Percentiles rank a stretch among this genome's conserved stretches.
Conservation (phyloP, 2,329 filamentous ascomycete species). For the Ceratocystis colombiana region DNA sequence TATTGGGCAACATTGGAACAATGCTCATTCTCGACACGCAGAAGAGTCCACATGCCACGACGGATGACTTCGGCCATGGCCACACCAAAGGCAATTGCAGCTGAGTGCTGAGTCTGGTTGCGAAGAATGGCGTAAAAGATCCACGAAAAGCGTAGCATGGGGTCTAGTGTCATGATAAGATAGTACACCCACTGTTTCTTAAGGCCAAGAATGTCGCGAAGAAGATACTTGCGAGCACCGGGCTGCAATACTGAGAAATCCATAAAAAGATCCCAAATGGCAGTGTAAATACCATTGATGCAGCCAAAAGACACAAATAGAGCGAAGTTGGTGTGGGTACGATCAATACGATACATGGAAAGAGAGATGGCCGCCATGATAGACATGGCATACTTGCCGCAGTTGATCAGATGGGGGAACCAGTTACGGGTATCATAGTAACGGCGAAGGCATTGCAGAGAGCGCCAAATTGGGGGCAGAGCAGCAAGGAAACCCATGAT, state of each 20-base stretch:
- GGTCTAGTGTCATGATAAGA: slow-evolving; percentile 68
- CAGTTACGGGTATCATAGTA: slow-evolving; percentile 76
- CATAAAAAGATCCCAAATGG: slow-evolving; percentile 91
- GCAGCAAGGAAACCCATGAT: slow-evolving; percentile 75
- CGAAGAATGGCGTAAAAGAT: slow-evolving; percentile 84
- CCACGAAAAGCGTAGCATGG: slow-evolving; percentile 84
- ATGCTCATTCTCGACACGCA: slow-evolving; percentile 96
- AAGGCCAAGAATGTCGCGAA: slow-evolving; percentile 71
- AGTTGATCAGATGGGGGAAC: slow-evolving; percentile 88
- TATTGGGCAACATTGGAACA: slow-evolving; percentile 84
- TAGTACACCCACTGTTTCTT: slow-evolving; percentile 80
- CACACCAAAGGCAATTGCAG: slow-evolving; percentile 69
- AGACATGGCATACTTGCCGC: slow-evolving; percentile 79
- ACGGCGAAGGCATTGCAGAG: slow-evolving; percentile 80
- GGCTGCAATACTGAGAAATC: slow-evolving; percentile 88
- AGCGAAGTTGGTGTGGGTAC: slow-evolving; percentile 46
- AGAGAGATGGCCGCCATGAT: slow-evolving; percentile 69
- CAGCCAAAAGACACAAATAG: slow-evolving; percentile 70
- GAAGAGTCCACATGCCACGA: slow-evolving; percentile 79
- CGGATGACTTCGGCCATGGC: slow-evolving; percentile 70
- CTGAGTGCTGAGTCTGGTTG: slow-evolving; percentile 69
- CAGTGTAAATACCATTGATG: slow-evolving; percentile 74
- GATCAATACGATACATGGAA: slow-evolving; percentile 71
- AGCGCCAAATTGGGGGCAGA: slow-evolving; percentile 80
- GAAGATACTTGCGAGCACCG: slow-evolving; percentile 53